Evolutionary conservation across 2,329 filamentous ascomycete species (phyloP).

Genomic region (Exophiala lecanii-corni): DNA sequence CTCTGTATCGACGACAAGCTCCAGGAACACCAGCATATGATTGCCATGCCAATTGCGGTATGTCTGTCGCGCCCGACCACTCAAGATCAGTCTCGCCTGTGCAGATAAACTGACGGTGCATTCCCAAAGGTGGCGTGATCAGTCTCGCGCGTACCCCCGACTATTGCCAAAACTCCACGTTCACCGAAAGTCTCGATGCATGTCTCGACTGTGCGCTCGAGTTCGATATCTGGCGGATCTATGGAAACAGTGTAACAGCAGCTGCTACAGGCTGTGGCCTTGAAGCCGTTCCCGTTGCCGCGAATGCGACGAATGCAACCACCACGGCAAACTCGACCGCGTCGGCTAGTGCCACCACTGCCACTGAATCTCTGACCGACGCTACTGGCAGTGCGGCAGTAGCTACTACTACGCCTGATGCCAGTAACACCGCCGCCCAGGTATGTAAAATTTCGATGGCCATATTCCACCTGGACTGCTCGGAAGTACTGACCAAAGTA

Average conservation of each 20-base stretch:
- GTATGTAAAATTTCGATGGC: no score
- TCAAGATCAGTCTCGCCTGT: no score
- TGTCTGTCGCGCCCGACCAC: no score
- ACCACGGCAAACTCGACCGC: conserved; percentile 27
- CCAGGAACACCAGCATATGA: conserved; percentile 33
- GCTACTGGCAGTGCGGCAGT: not conserved
- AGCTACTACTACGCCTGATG: not conserved
- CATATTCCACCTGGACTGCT: no score
- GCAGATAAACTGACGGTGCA: no score
- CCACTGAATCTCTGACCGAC: conserved; percentile 5
- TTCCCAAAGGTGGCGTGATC: conserved; percentile 32
- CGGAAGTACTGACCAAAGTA: no score
- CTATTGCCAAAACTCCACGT: conserved; percentile 30
- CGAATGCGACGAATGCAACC: conserved; percentile 8
- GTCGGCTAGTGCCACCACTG: conserved; percentile 3
- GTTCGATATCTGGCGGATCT: conserved; percentile 44
- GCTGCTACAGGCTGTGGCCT: conserved; percentile 33
- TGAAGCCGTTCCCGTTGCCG: conserved; percentile 21
- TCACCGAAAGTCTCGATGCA: conserved; percentile 27
- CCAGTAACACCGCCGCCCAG: not conserved
- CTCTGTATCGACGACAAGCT: conserved; percentile 18
- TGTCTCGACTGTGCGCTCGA: conserved; percentile 42
- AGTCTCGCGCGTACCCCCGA: conserved; percentile 22
- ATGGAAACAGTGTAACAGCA: conserved; percentile 35
- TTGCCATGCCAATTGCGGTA: conserved; percentile 35